A percentile compares a stretch with the other conserved stretches of the same genome.
Conservation (phyloP, 805 yeast genomes). For the Crinitomyces ghanaensis region DNA sequence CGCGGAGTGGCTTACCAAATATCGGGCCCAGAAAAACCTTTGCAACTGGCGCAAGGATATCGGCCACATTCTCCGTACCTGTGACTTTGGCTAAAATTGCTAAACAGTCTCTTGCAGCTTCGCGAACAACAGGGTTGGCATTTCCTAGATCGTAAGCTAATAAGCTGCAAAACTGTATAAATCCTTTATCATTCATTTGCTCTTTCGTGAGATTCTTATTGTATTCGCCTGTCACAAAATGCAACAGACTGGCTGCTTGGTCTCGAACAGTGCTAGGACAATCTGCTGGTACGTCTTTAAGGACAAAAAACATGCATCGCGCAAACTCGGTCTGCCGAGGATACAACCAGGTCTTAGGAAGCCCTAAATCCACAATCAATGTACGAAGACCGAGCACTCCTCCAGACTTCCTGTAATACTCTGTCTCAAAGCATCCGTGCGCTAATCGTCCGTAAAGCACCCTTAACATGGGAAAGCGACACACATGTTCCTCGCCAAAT, state of each 20-base stretch:
- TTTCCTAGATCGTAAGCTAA: slow-evolving; percentile 88
- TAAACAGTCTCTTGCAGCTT: slow-evolving; percentile 66
- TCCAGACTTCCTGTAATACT: slow-evolving; percentile 74
- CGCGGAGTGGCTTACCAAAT: slow-evolving; percentile 92
- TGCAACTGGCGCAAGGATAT: slow-evolving; percentile 73
- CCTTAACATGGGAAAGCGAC: slow-evolving; percentile 64
- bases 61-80: slow-evolving; percentile 47
- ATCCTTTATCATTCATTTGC: slow-evolving; percentile 56
- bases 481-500: slow-evolving; percentile 60
- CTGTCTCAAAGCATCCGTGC: slow-evolving; percentile 86
- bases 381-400: slow-evolving; percentile 77
- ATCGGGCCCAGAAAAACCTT: slow-evolving; percentile 79
- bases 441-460: slow-evolving; percentile 70
- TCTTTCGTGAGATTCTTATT: slow-evolving; percentile 50
- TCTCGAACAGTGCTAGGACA: slow-evolving; percentile 72
- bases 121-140: slow-evolving; percentile 72
- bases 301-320: slow-evolving; percentile 76
- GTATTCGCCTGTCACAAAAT: slow-evolving; percentile 53
- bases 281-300: slow-evolving; percentile 80
- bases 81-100: slow-evolving; percentile 59
- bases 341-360: slow-evolving; percentile 64
- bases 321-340: slow-evolving; percentile 74
- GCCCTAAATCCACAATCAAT: slow-evolving; percentile 52
- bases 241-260: slow-evolving; percentile 57
- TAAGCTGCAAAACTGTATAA: slow-evolving; percentile 75